Conservation (phyloP, 768 basidiomycete genomes). For the Mycena filopes region DNA sequence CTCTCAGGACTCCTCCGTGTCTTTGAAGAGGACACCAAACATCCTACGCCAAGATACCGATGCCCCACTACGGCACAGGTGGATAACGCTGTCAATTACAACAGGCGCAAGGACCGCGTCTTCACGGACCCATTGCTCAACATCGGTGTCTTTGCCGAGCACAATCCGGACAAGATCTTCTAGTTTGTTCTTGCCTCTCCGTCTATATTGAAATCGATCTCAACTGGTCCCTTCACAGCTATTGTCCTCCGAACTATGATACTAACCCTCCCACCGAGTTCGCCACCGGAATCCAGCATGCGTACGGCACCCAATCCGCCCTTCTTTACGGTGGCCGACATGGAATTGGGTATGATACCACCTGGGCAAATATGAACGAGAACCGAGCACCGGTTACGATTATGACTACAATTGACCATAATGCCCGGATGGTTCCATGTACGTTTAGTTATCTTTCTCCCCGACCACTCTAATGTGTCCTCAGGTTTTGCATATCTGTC, state of each 20-base stretch:
- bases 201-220: too few relatives aligned
- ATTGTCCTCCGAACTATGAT: not conserved
- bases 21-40: not conserved
- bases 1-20: not conserved
- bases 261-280: slow-evolving; percentile 16
- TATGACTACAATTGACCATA: slow-evolving; percentile 20
- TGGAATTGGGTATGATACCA: slow-evolving; percentile 26
- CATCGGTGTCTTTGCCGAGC: slow-evolving; percentile 22
- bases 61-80: slow-evolving; percentile 9
- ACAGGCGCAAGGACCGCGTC: slow-evolving; percentile 13
- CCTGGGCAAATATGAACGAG: slow-evolving; percentile 30
- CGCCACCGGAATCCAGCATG: slow-evolving; percentile 11
- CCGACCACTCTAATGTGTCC: not conserved
- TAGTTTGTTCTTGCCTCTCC: not conserved
- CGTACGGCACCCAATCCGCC: not conserved
- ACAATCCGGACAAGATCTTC: slow-evolving; percentile 28
- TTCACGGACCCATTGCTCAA: slow-evolving; percentile 17
- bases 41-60: slow-evolving; percentile 9
- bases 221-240: not conserved
- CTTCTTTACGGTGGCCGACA: not conserved
- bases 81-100: slow-evolving; percentile 16
- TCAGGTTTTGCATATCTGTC: slow-evolving; percentile 13
- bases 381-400: slow-evolving; percentile 28
- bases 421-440: slow-evolving; percentile 29
- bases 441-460: not conserved